Evolutionary conservation across 2,329 filamentous ascomycete genomes (phyloP).

Genomic region (Xylaria polymorpha): DNA sequence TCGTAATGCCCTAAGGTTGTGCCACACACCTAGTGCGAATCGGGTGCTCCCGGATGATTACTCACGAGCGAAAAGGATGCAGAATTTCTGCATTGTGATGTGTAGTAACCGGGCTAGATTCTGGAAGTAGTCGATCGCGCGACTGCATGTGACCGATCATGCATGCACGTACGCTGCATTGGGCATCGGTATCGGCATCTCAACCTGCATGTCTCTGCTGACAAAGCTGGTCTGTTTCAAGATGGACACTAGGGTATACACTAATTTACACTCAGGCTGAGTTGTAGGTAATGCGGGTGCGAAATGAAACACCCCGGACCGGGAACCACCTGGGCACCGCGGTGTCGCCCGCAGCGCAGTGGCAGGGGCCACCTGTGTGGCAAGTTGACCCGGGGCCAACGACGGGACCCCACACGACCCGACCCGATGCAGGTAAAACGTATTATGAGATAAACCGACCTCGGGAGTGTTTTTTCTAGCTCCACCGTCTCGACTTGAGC

Average conservation of each 20-base stretch:
- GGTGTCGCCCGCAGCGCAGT: not conserved
- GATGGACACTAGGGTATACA: not conserved
- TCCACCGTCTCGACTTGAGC: not conserved
- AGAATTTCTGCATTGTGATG: slow-evolving; percentile 20
- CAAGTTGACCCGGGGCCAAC: not conserved
- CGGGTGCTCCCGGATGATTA: slow-evolving; percentile 16
- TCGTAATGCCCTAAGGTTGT: slow-evolving; percentile 2
- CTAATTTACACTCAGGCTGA: not conserved
- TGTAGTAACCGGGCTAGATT: slow-evolving; percentile 18
- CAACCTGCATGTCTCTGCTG: slow-evolving; percentile 17
- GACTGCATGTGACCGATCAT: slow-evolving; percentile 31
- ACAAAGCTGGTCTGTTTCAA: slow-evolving; percentile 12
- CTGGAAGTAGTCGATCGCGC: slow-evolving; percentile 31
- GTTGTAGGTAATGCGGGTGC: slow-evolving; percentile 4
- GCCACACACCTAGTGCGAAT: not conserved
- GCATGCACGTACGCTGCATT: slow-evolving; percentile 23
- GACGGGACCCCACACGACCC: not conserved
- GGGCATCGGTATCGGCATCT: slow-evolving; percentile 23
- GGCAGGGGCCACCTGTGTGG: not conserved
- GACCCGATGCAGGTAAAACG: not conserved
- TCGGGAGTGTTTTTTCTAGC: too few species aligned
- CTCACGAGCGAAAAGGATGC: slow-evolving; percentile 20
- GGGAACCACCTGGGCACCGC: not conserved
- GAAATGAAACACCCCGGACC: not conserved
- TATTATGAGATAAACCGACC: not conserved